phyloP scores from a whole-genome alignment of 306 rosid species.

The Trifolium subterraneum region DNA sequence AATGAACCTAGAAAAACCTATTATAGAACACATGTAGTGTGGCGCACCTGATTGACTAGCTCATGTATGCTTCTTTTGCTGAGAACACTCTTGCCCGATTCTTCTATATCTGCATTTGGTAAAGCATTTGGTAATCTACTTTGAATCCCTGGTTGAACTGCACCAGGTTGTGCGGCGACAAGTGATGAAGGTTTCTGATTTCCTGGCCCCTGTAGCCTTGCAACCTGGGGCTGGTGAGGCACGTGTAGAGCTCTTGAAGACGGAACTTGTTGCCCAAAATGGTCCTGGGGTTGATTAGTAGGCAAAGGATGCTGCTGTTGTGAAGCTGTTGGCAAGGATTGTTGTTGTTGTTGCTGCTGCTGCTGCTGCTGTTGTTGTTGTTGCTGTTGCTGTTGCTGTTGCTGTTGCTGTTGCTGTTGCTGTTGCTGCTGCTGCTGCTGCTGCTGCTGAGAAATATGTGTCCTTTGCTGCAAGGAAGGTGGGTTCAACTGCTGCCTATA shows the following conservation, averaged over 20 bases:
- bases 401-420: neutral
- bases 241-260: slow-evolving; percentile 64
- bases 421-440: slow-evolving; percentile 57
- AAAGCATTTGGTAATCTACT: slow-evolving; percentile 50
- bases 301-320: slow-evolving; percentile 63
- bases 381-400: slow-evolving; percentile 50
- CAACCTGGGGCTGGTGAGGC: slow-evolving; percentile 74
- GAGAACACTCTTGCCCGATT: slow-evolving; percentile 74
- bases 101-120: slow-evolving; percentile 62
- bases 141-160: slow-evolving; percentile 56
- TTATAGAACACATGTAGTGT: slow-evolving; percentile 16
- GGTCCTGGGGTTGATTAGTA: slow-evolving; percentile 69
- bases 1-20: neutral
- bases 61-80: slow-evolving; percentile 92
- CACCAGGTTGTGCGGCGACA: slow-evolving; percentile 57
- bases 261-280: slow-evolving; percentile 65
- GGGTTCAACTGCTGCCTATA: slow-evolving; percentile 79
- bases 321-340: slow-evolving; percentile 48
- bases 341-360: slow-evolving; percentile 1
- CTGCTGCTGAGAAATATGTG: slow-evolving; percentile 69
- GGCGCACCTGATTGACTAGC: slow-evolving; percentile 77
- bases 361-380: no score
- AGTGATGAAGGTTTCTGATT: slow-evolving; percentile 69
- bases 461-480: slow-evolving; percentile 71
- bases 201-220: slow-evolving; percentile 63